Conservation (phyloP, 345 rosid species). For the Acer campestre region DNA sequence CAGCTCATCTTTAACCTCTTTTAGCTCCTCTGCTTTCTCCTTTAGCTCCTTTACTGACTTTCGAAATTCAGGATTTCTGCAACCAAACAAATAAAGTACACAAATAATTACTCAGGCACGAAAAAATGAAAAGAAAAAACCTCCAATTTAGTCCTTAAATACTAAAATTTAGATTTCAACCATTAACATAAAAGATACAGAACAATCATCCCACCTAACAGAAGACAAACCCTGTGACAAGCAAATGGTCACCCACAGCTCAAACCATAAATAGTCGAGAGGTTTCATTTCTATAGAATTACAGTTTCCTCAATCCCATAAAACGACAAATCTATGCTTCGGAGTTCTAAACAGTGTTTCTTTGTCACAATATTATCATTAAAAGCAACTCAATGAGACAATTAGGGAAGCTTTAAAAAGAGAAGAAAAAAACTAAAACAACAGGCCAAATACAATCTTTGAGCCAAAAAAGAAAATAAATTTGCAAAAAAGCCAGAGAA, state of each 20-base stretch:
- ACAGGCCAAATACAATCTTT: background rate
- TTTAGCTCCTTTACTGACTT: constrained; percentile 76
- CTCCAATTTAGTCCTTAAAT: background rate
- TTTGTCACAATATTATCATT: background rate
- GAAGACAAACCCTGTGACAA: background rate
- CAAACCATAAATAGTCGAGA: background rate
- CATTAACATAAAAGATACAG: background rate
- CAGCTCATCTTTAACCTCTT: constrained; percentile 70
- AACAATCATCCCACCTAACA: background rate
- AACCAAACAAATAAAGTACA: background rate
- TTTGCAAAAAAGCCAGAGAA: background rate
- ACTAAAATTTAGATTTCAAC: background rate
- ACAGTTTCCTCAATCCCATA: background rate
- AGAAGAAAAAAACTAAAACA: background rate
- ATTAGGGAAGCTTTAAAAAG: background rate
- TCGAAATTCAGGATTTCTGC: constrained; percentile 78
- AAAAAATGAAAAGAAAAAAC: background rate
- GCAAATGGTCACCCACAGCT: background rate
- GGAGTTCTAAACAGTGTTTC: background rate
- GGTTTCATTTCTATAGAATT: background rate
- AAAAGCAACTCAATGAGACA: no score
- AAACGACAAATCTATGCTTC: background rate
- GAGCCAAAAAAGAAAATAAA: no score
- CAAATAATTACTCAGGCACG: background rate
- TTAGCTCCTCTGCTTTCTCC: constrained; percentile 70